Evolutionary conservation across 139 green algal species (phyloP).

Genomic region (Chlamydomonas schloesseri): DNA sequence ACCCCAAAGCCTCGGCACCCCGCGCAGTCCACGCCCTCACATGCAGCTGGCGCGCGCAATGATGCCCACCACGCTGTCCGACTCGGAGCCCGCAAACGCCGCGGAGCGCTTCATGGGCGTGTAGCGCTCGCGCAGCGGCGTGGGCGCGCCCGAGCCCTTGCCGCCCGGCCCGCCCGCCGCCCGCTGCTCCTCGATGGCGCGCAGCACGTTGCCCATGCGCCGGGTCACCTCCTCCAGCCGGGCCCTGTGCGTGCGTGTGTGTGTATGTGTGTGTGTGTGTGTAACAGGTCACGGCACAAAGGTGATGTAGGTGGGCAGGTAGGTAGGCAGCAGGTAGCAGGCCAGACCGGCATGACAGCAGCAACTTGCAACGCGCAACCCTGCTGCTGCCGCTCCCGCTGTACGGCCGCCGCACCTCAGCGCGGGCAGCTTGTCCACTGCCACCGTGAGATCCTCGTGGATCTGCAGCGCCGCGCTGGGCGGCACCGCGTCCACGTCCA

Average conservation of each 20-base stretch:
- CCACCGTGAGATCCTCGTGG: not conserved
- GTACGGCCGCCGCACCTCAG: not conserved
- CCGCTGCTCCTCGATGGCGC: conserved; percentile 16
- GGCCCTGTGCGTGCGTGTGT: too few species aligned
- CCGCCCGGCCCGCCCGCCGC: too few species aligned
- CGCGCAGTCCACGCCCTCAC: too few species aligned
- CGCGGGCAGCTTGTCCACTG: conserved; percentile 22
- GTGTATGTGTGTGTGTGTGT: too few species aligned
- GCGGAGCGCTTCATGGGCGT: not conserved
- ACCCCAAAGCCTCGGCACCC: too few species aligned
- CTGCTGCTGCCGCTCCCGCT: too few species aligned
- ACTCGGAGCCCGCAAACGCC: not conserved
- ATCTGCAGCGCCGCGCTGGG: not conserved
- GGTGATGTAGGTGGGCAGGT: too few species aligned
- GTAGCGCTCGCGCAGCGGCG: not conserved
- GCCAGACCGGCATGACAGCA: too few species aligned
- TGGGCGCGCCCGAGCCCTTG: not conserved
- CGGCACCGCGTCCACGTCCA: not conserved
- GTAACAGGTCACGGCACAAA: too few species aligned
- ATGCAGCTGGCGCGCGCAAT: conserved; percentile 4
- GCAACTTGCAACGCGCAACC: too few species aligned
- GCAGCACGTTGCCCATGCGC: conserved; percentile 32
- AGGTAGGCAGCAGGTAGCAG: too few species aligned
- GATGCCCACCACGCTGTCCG: not conserved
- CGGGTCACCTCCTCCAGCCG: conserved; percentile 32